Evolutionary conservation across 768 basidiomycete species (phyloP).

Genomic region (Cystofilobasidium macerans): DNA sequence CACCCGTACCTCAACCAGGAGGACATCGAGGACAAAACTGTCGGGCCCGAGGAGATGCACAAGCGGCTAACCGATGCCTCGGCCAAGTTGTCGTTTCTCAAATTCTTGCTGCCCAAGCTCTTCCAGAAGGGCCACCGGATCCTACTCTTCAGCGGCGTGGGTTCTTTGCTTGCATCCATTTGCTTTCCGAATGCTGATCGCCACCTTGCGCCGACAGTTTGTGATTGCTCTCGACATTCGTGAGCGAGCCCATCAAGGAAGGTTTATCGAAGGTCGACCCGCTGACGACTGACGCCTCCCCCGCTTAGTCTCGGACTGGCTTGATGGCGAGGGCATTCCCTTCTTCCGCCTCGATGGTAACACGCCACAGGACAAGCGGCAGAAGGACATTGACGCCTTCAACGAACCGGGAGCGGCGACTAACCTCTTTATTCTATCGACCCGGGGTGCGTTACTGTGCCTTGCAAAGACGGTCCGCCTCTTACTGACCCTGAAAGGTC

Average conservation of each 20-base stretch:
- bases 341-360: constrained; percentile 56
- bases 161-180: constrained; percentile 25
- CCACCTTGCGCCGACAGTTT: constrained; percentile 48
- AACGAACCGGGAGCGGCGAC: constrained; percentile 75
- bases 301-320: constrained; percentile 1
- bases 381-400: constrained; percentile 90
- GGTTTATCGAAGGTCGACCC: constrained; percentile 42
- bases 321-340: constrained; percentile 5
- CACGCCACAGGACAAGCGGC: constrained; percentile 71
- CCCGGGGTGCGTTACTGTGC: constrained; percentile 65
- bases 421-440: constrained; percentile 83
- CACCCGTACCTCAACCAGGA: constrained; percentile 38
- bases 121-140: constrained; percentile 77
- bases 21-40: constrained; percentile 61
- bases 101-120: constrained; percentile 65
- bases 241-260: constrained; percentile 26
- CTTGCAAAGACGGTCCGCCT: too few relatives aligned
- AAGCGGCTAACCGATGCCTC: constrained; percentile 61
- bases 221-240: constrained; percentile 67
- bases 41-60: constrained; percentile 54
- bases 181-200: not conserved
- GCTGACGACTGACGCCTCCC: constrained; percentile 40
- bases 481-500: constrained; percentile 33
- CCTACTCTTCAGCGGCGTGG: constrained; percentile 80
- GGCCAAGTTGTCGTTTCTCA: constrained; percentile 41